Percentiles rank a stretch among this genome's conserved stretches.
phyloP scores from a whole-genome alignment of 164 flowering plant species.

The Vitis rotundifolia region DNA sequence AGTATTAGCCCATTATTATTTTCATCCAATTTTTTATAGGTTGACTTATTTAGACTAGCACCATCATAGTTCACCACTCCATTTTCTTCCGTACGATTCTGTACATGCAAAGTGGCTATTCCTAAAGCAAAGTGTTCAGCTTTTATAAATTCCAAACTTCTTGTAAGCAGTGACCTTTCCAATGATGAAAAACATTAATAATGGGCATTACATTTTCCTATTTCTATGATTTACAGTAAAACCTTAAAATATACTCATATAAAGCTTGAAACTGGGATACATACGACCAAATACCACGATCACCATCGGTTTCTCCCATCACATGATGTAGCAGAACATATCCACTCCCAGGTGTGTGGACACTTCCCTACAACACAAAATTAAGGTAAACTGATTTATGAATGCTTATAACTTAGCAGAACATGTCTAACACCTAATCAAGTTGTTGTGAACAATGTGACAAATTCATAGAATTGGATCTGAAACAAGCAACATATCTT shows the following conservation, averaged over 20 bases:
- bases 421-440: not conserved
- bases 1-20: too few relatives aligned
- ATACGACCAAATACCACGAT: conserved; percentile 94
- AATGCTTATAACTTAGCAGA: not conserved
- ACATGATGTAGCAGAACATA: conserved; percentile 97
- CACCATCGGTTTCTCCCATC: conserved; percentile 98
- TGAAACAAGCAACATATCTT: not conserved
- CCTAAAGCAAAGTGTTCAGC: too few relatives aligned
- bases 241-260: not conserved
- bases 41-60: too few relatives aligned
- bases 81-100: too few relatives aligned
- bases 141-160: too few relatives aligned
- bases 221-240: not conserved
- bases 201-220: not conserved
- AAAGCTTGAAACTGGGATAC: conserved; percentile 34
- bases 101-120: too few relatives aligned
- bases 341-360: conserved; percentile 90
- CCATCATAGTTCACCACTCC: too few relatives aligned
- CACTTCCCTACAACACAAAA: conserved; percentile 54
- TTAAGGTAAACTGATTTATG: not conserved
- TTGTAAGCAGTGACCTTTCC: not conserved
- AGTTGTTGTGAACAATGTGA: not conserved
- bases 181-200: not conserved
- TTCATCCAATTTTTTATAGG: too few relatives aligned
- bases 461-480: not conserved